Evolutionary conservation across 2,329 filamentous ascomycete species (phyloP).

Genomic region (Ceratocystis colombiana): DNA sequence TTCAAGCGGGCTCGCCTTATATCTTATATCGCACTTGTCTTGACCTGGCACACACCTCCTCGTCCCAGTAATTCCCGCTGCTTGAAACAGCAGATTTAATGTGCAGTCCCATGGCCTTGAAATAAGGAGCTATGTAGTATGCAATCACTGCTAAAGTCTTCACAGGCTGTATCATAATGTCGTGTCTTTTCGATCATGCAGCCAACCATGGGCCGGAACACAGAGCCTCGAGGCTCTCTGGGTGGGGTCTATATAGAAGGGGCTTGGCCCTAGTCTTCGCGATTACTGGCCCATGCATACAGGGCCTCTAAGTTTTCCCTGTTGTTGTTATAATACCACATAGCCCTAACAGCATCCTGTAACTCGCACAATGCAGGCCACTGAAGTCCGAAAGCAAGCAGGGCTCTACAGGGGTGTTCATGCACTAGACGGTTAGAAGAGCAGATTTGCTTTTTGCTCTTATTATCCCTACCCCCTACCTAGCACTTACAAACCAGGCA

Average conservation of each 20-base stretch:
- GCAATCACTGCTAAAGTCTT: background rate
- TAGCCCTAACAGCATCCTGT: too few relatives aligned
- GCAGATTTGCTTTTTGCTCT: too few relatives aligned
- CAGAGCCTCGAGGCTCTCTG: background rate
- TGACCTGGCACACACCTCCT: background rate
- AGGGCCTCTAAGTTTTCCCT: background rate
- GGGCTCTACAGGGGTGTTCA: too few relatives aligned
- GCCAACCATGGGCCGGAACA: background rate
- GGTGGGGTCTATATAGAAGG: background rate
- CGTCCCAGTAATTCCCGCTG: too few relatives aligned
- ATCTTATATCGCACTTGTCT: background rate
- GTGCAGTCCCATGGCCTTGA: too few relatives aligned
- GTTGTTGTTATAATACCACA: background rate
- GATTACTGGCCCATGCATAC: constrained; percentile 3
- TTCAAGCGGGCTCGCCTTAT: too few relatives aligned
- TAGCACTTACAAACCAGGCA: background rate
- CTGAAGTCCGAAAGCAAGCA: too few relatives aligned
- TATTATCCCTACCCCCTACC: too few relatives aligned
- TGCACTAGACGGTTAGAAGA: too few relatives aligned
- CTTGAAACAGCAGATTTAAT: too few relatives aligned
- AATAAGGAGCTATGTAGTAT: background rate
- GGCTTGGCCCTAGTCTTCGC: constrained; percentile 4
- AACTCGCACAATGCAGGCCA: too few relatives aligned
- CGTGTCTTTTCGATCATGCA: background rate
- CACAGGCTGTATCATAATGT: background rate